Evolutionary conservation across 75 land plant species (phyloP), one percentile per base, ranked within the genome.

Genomic region (Gnetum montanum): DNA sequence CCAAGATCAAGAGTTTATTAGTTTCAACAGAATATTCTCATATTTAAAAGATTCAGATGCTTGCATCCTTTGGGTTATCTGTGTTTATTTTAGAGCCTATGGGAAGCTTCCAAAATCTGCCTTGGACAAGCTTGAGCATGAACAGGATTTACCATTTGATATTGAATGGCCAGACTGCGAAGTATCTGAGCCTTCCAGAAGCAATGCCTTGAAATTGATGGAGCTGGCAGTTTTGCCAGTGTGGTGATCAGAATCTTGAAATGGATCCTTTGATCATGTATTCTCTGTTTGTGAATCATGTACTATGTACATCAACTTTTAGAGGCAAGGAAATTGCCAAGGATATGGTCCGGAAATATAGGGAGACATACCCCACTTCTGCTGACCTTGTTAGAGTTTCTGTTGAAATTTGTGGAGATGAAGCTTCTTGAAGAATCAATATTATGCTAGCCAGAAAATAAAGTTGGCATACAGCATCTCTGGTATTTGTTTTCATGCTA

Each of bases 401-500:
- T 18, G 79, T 75, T 31, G 60, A 74, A 26, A 20, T 64, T 33
- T 36, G 51, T 35, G 60, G 28, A 18, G 68, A 43, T 10, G 51
- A 55, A 4, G 57, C 26, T 44, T 37, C 52, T 88, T 77, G 73
- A 88, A 45, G 66, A 65, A 19, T 80, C 76, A 2, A 34, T 93
- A 23, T 22, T 24, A 37, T 61, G 60, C 30, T 93, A 84, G 90
- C 86, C 84, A 26, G 63, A 67, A 31, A 69, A 72, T 25, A 44
- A 40, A 6, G 64, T 70, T 64, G 95, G 90, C 8, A 63, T 79
- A 36, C 90, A 90, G 41, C 63, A 70, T 40, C 49, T 93, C 53
- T 93, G 98, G 98, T 79, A 82, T 54, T 90, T 86, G 63, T 93
- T 82, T 67, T 62, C 62, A 23, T 77, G 61, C 25, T 67, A 62